Evolutionary conservation across 1,139 yeast species (phyloP).

Genomic region (Magnusiomyces suaveolens): DNA sequence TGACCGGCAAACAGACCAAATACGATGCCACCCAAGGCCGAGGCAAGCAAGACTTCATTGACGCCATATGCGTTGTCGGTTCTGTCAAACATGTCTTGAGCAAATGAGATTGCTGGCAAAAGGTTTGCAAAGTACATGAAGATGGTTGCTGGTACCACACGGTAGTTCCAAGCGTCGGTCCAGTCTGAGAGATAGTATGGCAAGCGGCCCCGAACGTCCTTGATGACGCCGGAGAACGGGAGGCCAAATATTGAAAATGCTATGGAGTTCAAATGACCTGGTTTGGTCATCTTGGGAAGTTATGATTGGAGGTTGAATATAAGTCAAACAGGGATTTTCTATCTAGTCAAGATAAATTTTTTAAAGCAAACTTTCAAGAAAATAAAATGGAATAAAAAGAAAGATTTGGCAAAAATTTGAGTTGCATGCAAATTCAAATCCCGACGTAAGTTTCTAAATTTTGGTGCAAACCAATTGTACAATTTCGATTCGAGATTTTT

Average conservation of each 20-base stretch:
- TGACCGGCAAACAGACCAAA: constrained; percentile 85
- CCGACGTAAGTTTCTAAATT: too few species aligned
- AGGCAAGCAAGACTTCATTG: constrained; percentile 73
- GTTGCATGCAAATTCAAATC: too few species aligned
- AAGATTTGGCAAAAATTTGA: too few species aligned
- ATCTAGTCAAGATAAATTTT: too few species aligned
- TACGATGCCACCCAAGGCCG: constrained; percentile 81
- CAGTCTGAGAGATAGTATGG: constrained; percentile 74
- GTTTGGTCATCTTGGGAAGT: too few species aligned
- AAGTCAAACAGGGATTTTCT: too few species aligned
- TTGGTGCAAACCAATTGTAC: too few species aligned
- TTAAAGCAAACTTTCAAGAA: too few species aligned
- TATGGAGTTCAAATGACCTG: too few species aligned
- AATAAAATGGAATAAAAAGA: too few species aligned
- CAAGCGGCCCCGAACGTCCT: constrained; percentile 45
- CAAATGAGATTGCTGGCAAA: constrained; percentile 90
- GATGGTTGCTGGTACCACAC: constrained; percentile 79
- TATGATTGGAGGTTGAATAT: too few species aligned
- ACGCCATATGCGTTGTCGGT: constrained; percentile 83
- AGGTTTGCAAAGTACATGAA: constrained; percentile 81
- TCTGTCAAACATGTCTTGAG: constrained; percentile 89
- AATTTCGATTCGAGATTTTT: too few species aligned
- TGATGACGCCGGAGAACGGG: constrained; percentile 47
- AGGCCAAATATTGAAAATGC: constrained; percentile 20
- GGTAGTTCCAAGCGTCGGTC: constrained; percentile 71